Percentiles rank a stretch among this genome's conserved stretches.
Evolutionary conservation across 768 basidiomycete species (phyloP).

Genomic region (Tylopilus rubrobrunneus): DNA sequence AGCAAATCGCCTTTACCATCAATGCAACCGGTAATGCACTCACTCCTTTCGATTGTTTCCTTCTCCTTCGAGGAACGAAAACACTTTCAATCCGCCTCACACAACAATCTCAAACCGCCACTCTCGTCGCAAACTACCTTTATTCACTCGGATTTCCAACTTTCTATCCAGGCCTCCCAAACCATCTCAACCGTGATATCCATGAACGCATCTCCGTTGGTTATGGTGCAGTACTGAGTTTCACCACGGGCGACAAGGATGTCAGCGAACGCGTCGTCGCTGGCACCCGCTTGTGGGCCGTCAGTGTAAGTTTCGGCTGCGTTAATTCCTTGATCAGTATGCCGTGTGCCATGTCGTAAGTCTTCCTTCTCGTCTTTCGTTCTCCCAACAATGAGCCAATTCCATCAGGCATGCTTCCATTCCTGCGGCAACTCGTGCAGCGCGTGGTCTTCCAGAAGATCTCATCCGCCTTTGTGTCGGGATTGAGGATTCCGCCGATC

Average conservation of each 20-base stretch:
- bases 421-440: conserved; percentile 91
- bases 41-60: conserved; percentile 94
- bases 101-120: conserved; percentile 80
- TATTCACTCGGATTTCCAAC: conserved; percentile 81
- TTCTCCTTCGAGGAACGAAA: conserved; percentile 92
- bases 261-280: conserved; percentile 92
- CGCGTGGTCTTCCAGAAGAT: conserved; percentile 96
- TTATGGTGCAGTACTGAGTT: conserved; percentile 90
- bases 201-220: conserved; percentile 90
- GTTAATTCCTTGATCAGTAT: conserved; percentile 98
- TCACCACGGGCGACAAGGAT: conserved; percentile 88
- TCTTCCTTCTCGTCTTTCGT: conserved; percentile 22
- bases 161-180: conserved; percentile 84
- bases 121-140: conserved; percentile 84
- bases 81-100: conserved; percentile 97
- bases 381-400: neutral
- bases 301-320: conserved; percentile 96
- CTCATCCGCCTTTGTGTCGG: conserved; percentile 97
- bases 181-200: conserved; percentile 81
- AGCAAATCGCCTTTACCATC: conserved; percentile 89
- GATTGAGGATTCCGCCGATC: conserved; percentile 91
- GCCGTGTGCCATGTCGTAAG: conserved; percentile 99
- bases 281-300: conserved; percentile 91
- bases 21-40: conserved; percentile 93
- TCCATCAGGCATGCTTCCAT: conserved; percentile 85